Evolutionary conservation across 345 rosid genomes (phyloP).

Genomic region (Gossypium stocksii): DNA sequence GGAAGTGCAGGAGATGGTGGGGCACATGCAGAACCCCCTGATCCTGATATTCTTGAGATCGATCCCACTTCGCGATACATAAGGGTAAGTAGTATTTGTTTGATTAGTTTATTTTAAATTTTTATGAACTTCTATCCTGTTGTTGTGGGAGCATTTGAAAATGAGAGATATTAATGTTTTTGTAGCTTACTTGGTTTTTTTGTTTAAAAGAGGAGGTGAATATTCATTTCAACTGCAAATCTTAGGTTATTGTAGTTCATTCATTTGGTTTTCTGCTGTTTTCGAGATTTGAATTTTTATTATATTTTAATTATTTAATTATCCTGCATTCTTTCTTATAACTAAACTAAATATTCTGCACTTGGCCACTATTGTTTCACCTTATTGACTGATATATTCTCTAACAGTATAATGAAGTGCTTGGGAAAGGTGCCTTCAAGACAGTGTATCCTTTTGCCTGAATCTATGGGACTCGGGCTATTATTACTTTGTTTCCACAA

Average conservation of each 20-base stretch:
- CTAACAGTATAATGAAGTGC: constrained; percentile 63
- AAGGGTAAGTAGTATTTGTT: constrained; percentile 34
- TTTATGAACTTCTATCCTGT: constrained; percentile 9
- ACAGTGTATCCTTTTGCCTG: constrained; percentile 58
- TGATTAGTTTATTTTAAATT: not conserved
- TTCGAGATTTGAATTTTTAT: not conserved
- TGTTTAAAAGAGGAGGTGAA: not conserved
- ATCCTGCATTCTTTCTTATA: not conserved
- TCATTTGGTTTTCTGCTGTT: not conserved
- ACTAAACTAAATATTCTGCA: not conserved
- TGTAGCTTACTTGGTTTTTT: not conserved
- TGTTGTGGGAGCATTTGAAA: constrained; percentile 2
- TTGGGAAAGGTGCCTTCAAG: constrained; percentile 80
- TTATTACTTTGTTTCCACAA: not conserved
- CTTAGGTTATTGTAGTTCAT: not conserved
- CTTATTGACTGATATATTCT: constrained; percentile 11
- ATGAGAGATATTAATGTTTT: not conserved
- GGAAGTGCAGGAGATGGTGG: constrained; percentile 43
- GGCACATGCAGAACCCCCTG: constrained; percentile 52
- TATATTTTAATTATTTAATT: not conserved
- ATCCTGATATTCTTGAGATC: constrained; percentile 57
- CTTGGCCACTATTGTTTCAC: not conserved
- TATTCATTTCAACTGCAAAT: not conserved
- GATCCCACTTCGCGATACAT: constrained; percentile 66
- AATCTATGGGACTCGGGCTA: not conserved